These are phyloP conservation scores for Teratosphaeria gauchensis DNA, from an alignment of 2,329 filamentous ascomycete genomes.

Conservation along the genomic window DNA sequence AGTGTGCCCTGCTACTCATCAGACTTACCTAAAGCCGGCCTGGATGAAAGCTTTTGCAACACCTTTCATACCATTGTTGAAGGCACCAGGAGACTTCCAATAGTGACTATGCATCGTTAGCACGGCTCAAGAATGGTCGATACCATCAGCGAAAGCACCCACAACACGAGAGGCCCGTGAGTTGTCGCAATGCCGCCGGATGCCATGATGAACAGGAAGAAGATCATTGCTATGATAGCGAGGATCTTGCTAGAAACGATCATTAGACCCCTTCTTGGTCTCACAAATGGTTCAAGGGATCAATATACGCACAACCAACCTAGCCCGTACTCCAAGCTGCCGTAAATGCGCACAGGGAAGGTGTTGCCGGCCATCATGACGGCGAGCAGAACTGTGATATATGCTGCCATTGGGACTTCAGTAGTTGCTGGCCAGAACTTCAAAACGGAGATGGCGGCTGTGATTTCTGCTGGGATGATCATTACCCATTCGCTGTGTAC, in stretches of 20 bases:
- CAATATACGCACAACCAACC: conserved; percentile 13
- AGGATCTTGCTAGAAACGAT: conserved; percentile 13
- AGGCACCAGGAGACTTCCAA: conserved; percentile 4
- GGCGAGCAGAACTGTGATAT: conserved; percentile 26
- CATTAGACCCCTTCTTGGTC: too few species aligned
- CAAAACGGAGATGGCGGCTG: conserved; percentile 25
- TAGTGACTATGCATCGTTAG: background rate
- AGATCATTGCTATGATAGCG: conserved; percentile 25
- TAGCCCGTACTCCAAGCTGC: conserved; percentile 25
- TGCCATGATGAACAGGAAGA: conserved; percentile 29
- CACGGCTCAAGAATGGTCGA: background rate
- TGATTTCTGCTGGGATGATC: conserved; percentile 28
- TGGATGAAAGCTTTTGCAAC: conserved; percentile 28
- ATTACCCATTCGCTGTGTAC: conserved; percentile 20
- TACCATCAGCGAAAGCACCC: background rate
- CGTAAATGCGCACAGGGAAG: conserved; percentile 21
- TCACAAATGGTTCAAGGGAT: too few species aligned
- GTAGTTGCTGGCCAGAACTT: conserved; percentile 25
- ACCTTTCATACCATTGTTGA: conserved; percentile 24
- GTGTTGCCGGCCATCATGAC: conserved; percentile 19
- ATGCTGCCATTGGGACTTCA: conserved; percentile 22
- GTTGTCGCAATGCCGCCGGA: conserved; percentile 26
- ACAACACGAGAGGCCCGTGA: conserved; percentile 25
- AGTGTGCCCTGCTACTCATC: too few species aligned
- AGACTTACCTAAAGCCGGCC: conserved; percentile 18